Base-by-base conservation (phyloP, 306 rosid genomes). In the Inga laurina region DNA sequence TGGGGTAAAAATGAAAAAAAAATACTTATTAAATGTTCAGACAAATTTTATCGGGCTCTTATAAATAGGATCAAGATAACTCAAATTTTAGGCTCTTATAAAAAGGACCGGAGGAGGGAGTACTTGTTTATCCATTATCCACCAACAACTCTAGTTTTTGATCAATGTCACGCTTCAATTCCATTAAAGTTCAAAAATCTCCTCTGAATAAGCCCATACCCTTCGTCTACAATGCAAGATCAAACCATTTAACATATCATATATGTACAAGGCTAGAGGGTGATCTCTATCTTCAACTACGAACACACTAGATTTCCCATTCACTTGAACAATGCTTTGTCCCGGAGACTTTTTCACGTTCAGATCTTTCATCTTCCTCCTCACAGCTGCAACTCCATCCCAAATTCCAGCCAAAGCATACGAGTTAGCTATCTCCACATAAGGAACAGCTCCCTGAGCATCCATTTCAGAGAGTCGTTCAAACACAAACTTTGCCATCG, bases 361-460 rank as follows among this genome's bases (percentile, higher is more conserved):
- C 74, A 86, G 90, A 85, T 64, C 30, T 68, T 82, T 90, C 92
- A 93, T 91, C 86, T 72, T 88, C 62, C 80, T 85, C 87, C 92
- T 85, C 32, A 91, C 81, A 62, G 86, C 85, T 35, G 91, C 92
- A 82, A 90, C 95, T 77, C 83, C 82, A 71, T 88, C 89, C 97
- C 97, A 93, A 81, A 84, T 86, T 86, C 87, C 90, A 70, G 86
- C 81, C 10, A 91, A 90, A 57, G 95, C 97, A 73, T 90, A 91
- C 76, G 90, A 82, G 85, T 87, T 91, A 54, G 92, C 93, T 90
- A 90, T 91, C 87, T 90, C 95, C 59, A 87, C 92, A 1, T 86
- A 91, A 10, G 91, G 84, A 80, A 85, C 89, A 56, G 92, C 89
- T 49, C 51, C 87, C 41, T 70, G 70, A 12, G 94, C 89, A 85